A percentile compares a stretch with the other conserved stretches of the same genome.
phyloP scores from a whole-genome alignment of 176 grass and related monocot genomes.

The Olyra latifolia region DNA sequence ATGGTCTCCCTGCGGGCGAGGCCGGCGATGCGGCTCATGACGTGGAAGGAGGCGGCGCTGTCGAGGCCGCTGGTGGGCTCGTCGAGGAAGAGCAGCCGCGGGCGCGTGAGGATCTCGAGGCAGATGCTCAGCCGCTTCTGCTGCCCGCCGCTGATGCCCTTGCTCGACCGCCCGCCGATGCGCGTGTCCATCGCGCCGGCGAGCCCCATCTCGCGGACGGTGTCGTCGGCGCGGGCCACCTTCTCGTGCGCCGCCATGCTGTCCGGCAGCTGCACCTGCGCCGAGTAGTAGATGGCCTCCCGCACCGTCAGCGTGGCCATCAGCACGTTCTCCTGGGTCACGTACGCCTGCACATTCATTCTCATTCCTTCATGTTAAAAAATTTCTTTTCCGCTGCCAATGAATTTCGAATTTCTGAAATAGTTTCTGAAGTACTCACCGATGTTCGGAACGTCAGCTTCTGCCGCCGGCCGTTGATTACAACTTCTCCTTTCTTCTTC shows the following conservation, averaged over 20 bases:
- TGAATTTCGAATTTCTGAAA: no score
- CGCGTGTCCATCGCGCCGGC: constrained; percentile 26
- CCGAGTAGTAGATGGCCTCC: constrained; percentile 62
- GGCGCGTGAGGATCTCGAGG: constrained; percentile 55
- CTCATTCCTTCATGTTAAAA: no score
- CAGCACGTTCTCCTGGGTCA: constrained; percentile 58
- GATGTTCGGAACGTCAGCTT: constrained; percentile 42
- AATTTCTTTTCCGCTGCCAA: no score
- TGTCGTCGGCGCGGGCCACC: constrained; percentile 41
- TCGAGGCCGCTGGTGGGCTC: constrained; percentile 99
- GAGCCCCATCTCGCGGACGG: constrained; percentile 57
- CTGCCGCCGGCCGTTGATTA: constrained; percentile 38
- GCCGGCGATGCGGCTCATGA: constrained; percentile 37
- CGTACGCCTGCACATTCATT: constrained; percentile 41
- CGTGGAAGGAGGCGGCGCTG: constrained; percentile 67
- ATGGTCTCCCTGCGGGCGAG: constrained; percentile 46
- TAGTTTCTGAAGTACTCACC: no score
- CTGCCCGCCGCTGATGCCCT: constrained; percentile 71
- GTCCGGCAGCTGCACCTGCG: constrained; percentile 58
- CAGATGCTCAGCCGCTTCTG: constrained; percentile 60
- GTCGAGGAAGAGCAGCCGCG: constrained; percentile 75
- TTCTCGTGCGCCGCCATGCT: constrained; percentile 29
- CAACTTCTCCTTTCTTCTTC: constrained; percentile 37
- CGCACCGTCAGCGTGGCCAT: constrained; percentile 58
- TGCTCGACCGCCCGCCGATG: constrained; percentile 47